A percentile compares a stretch with the other conserved stretches of the same genome.
These are phyloP conservation scores for Musa acuminata DNA, from an alignment of 176 grass and related monocot genomes.

Conservation along the genomic window DNA sequence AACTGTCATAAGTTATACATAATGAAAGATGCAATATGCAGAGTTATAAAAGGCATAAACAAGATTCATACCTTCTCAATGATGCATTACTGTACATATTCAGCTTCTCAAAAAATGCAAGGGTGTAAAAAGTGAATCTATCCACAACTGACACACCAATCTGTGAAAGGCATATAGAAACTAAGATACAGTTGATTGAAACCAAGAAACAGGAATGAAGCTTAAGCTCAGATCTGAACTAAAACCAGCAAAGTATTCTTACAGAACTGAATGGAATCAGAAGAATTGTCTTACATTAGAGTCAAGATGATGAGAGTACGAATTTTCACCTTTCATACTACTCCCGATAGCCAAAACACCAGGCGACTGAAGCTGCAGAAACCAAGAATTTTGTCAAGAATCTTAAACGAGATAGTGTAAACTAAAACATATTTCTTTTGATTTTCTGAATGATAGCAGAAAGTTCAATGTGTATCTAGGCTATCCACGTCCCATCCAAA, in stretches of 20 bases:
- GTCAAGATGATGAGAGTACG: constrained; percentile 98
- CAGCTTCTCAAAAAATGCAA: constrained; percentile 94
- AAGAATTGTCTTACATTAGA: constrained; percentile 66
- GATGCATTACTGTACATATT: constrained; percentile 99
- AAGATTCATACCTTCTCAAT: constrained; percentile 59
- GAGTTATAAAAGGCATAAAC: not conserved
- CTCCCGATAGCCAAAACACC: constrained; percentile 89
- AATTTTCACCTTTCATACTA: constrained; percentile 99
- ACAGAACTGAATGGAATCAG: not conserved
- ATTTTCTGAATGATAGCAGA: not conserved
- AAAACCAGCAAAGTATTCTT: not conserved
- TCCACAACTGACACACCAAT: constrained; percentile 98
- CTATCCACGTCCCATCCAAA: not conserved
- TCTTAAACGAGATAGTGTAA: not conserved
- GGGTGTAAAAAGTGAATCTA: constrained; percentile 96
- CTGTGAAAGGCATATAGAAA: constrained; percentile 38
- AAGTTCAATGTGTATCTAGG: not conserved
- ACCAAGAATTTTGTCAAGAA: constrained; percentile 1
- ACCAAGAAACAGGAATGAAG: constrained; percentile 13
- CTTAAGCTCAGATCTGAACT: not conserved
- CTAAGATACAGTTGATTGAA: constrained; percentile 3
- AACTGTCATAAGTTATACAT: not conserved
- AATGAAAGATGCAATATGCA: constrained; percentile 5
- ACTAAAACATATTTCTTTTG: not conserved
- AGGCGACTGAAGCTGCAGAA: constrained; percentile 85